Evolutionary conservation across 345 rosid species (phyloP), one percentile per base, ranked within the genome.

Genomic region (Gossypium sturtianum): DNA sequence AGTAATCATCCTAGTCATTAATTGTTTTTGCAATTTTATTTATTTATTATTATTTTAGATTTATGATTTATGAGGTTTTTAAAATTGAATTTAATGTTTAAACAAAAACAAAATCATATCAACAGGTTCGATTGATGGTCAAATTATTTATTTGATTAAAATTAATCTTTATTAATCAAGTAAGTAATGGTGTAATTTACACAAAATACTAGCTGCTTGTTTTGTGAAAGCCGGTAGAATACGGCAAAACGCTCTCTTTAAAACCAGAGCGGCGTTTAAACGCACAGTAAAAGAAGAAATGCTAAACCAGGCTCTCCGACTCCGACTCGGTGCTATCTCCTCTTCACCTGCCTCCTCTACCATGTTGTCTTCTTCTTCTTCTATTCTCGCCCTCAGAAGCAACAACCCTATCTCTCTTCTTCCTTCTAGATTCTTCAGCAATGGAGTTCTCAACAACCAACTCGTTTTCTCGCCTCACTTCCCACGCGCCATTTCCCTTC

Each of bases 401-500:
- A 77, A 77, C 73, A 72, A 43, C 74, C 72, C 80, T 58, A 80
- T 72, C 52, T 79, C 76, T n/a, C 52, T 52, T n/a, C 23, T 78
- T 63, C 66, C 74, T 61, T 69, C 85, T 41, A 58, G 74, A 44
- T 1, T 81, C 59, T 79, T 74, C 51, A n/a, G 64, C 13, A 27
- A 74, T 70, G 81, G 80, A 12, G 47, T 25, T 57, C 64, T 43
- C 15, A 78, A 34, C 77, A 86, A 71, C 72, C 86, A 78, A 38
- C 79, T 85, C 22, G 25, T 70, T 25, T 74, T 82, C 73, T 57
- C 79, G 4, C 41, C 22, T 74, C 77, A 17, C 52, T 74, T 83
- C 62, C 65, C 63, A 12, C 84, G 78, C 52, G 73, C 78, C 20
- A 59, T 67, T 51, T 76, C 86, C 63, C 75, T 84, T 76, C 86